Percentiles rank a stretch among this genome's conserved stretches.
Conservation (phyloP, 179 eudicot genomes). For the Monotropa hypopitys region DNA sequence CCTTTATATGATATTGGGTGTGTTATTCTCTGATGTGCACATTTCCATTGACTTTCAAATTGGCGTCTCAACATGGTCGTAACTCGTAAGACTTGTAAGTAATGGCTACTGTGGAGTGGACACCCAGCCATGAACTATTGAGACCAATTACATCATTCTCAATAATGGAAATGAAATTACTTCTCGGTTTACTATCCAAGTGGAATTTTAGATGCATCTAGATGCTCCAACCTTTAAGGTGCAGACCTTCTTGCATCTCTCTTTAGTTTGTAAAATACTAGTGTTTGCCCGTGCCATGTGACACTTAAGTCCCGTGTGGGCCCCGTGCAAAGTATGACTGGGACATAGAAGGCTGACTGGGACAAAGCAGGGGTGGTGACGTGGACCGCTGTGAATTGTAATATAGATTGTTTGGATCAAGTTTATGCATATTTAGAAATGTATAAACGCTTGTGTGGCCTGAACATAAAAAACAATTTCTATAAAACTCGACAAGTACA, state of each 20-base stretch:
- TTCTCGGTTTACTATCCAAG: neutral
- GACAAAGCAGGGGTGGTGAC: too few relatives aligned
- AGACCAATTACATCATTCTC: neutral
- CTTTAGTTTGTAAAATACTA: too few relatives aligned
- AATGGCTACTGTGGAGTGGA: neutral
- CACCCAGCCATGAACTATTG: neutral
- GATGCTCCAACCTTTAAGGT: neutral
- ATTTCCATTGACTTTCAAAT: neutral
- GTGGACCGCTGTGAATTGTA: too few relatives aligned
- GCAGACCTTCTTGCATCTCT: neutral
- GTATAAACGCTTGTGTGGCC: neutral
- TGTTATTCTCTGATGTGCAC: neutral
- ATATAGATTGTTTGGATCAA: neutral
- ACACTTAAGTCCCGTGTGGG: too few relatives aligned
- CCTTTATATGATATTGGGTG: neutral
- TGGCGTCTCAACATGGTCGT: neutral
- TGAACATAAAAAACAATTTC: neutral
- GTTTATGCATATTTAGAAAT: neutral
- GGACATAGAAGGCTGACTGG: too few relatives aligned
- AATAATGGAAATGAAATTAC: neutral
- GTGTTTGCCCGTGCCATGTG: too few relatives aligned
- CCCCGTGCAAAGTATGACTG: too few relatives aligned
- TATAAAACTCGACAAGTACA: neutral
- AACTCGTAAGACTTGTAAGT: neutral
- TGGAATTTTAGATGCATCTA: neutral